Conservation (phyloP, 2,329 filamentous ascomycete species). For the Talaromyces sp. region DNA sequence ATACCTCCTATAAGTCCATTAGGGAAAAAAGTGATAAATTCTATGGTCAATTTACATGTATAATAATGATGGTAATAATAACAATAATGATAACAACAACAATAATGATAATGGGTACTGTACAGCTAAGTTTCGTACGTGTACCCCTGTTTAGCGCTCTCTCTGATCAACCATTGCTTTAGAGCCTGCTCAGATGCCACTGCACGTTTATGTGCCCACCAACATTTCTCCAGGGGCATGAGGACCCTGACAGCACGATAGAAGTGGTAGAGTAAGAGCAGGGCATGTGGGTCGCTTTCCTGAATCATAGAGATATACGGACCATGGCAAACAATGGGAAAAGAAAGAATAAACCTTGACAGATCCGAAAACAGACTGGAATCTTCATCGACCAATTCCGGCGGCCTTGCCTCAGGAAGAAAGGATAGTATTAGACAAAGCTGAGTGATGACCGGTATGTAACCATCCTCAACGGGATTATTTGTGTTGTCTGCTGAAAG, state of each 20-base stretch:
- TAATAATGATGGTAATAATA: no score
- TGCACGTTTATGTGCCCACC: conserved; percentile 9
- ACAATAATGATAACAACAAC: no score
- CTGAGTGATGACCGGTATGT: conserved; percentile 2
- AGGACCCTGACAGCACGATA: conserved; percentile 9
- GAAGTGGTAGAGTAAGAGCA: conserved; percentile 6
- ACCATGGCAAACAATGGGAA: conserved; percentile 7
- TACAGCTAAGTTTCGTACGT: background rate
- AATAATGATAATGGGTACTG: background rate
- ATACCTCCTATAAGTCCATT: no score
- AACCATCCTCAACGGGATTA: background rate
- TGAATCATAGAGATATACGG: conserved; percentile 6
- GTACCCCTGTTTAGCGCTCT: background rate
- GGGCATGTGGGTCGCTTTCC: background rate
- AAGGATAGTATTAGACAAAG: conserved; percentile 8
- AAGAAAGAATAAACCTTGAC: conserved; percentile 1
- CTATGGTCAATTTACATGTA: no score
- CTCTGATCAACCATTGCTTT: background rate
- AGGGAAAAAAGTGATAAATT: no score
- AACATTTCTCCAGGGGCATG: background rate
- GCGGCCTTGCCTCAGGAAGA: conserved; percentile 2
- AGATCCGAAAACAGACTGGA: background rate
- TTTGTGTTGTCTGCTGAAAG: background rate
- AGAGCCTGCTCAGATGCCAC: conserved; percentile 1
- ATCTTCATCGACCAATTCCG: background rate